These are phyloP conservation scores for Piedraia hortae DNA, from an alignment of 2,329 filamentous ascomycete genomes.

Conservation along the genomic window DNA sequence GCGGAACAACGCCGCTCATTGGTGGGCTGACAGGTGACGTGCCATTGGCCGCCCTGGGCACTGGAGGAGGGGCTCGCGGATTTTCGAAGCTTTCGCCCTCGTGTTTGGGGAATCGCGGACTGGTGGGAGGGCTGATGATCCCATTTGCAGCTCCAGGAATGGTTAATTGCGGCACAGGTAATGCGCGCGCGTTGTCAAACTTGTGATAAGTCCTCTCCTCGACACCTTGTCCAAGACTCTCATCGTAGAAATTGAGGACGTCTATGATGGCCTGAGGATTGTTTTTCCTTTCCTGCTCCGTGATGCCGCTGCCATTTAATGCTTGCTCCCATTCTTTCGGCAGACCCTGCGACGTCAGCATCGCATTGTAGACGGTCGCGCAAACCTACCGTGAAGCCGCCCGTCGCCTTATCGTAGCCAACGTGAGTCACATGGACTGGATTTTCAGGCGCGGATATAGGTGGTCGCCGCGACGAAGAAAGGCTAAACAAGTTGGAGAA, in stretches of 20 bases:
- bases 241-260: conserved; percentile 91
- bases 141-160: conserved; percentile 22
- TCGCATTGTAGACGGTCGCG: not conserved
- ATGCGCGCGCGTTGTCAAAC: conserved; percentile 58
- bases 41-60: conserved; percentile 27
- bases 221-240: conserved; percentile 52
- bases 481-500: conserved; percentile 67
- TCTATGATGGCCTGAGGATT: conserved; percentile 89
- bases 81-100: conserved; percentile 93
- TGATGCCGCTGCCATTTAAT: conserved; percentile 84
- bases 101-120: conserved; percentile 68
- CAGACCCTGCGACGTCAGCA: conserved; percentile 30
- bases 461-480: conserved; percentile 64
- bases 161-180: conserved; percentile 13
- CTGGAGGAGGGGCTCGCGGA: conserved; percentile 70
- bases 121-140: conserved; percentile 46
- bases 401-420: conserved; percentile 84
- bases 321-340: conserved; percentile 96
- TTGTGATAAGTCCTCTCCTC: conserved; percentile 89
- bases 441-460: conserved; percentile 94
- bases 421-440: conserved; percentile 96
- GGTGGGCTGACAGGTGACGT: conserved; percentile 15
- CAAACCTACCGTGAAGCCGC: conserved; percentile 66
- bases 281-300: conserved; percentile 82
- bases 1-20: conserved; percentile 25